Conservation (phyloP, 1,284 basidiomycete species). For the Apiotrichum laibachii region DNA sequence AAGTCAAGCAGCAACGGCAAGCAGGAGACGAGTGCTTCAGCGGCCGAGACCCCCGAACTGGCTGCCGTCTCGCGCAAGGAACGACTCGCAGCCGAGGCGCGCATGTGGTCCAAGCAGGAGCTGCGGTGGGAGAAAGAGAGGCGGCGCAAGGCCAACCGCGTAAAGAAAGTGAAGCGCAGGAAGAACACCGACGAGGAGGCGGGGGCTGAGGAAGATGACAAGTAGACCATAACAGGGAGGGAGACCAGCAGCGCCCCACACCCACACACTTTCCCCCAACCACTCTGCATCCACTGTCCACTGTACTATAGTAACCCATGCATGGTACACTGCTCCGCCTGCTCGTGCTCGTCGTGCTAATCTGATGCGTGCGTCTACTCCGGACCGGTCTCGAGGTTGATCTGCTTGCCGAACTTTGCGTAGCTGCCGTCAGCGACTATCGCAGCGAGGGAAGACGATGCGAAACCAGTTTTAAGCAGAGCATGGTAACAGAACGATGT, state of each 20-base stretch:
- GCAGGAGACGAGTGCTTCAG: not conserved
- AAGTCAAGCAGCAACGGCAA: not conserved
- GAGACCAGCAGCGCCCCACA: not conserved
- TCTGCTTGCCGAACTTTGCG: conserved; percentile 88
- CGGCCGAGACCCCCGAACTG: not conserved
- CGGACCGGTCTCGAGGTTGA: conserved; percentile 70
- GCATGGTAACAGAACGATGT: too few relatives aligned
- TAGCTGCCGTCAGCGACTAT: conserved; percentile 54
- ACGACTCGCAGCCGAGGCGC: conserved; percentile 18
- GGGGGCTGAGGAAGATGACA: conserved; percentile 5
- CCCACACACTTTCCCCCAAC: not conserved
- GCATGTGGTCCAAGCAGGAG: conserved; percentile 39
- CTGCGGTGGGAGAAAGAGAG: conserved; percentile 47
- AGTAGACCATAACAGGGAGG: not conserved
- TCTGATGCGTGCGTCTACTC: conserved; percentile 20
- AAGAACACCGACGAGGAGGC: conserved; percentile 10
- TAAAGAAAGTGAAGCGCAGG: conserved; percentile 46
- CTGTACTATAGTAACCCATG: conserved; percentile 2
- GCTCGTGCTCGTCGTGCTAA: not conserved
- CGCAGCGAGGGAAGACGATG: not conserved
- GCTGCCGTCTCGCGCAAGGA: conserved; percentile 25
- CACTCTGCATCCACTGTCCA: not conserved
- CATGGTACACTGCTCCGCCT: conserved; percentile 4
- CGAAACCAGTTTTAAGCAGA: too few relatives aligned
- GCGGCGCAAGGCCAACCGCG: conserved; percentile 45